Percentiles rank a stretch among this genome's conserved stretches.
These are phyloP conservation scores for Clitopilus hobsonii DNA, from an alignment of 768 basidiomycete species.

Conservation along the genomic window DNA sequence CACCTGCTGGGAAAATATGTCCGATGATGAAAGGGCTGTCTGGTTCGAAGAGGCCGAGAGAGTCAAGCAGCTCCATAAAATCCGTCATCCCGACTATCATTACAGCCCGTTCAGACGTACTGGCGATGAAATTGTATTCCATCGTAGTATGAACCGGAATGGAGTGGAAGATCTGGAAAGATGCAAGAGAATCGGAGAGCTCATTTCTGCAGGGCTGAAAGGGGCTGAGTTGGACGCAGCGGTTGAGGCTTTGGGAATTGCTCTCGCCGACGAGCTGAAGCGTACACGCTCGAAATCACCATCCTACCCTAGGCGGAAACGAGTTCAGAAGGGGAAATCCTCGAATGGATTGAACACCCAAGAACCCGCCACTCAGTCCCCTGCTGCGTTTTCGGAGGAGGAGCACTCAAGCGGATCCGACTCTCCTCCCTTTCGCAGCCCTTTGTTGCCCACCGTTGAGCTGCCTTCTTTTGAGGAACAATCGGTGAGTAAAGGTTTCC, in stretches of 20 bases:
- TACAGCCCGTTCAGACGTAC: conserved; percentile 41
- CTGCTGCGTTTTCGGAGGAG: not conserved
- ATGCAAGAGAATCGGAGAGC: conserved; percentile 43
- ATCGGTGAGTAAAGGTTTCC: too few relatives aligned
- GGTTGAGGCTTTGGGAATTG: conserved; percentile 13
- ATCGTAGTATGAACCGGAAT: conserved; percentile 50
- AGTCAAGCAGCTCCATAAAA: conserved; percentile 45
- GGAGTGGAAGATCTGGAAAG: conserved; percentile 42
- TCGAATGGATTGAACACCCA: too few relatives aligned
- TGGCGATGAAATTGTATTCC: too few relatives aligned
- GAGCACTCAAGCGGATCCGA: not conserved
- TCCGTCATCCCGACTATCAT: conserved; percentile 49
- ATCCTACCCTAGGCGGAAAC: too few relatives aligned
- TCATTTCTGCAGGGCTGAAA: conserved; percentile 45
- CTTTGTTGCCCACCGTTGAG: not conserved
- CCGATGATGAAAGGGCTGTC: conserved; percentile 43
- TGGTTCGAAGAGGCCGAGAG: conserved; percentile 47
- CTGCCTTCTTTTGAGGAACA: conserved; percentile 8
- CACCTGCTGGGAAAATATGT: conserved; percentile 49
- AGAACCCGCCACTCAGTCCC: too few relatives aligned
- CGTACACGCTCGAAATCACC: not conserved
- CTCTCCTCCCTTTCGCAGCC: not conserved
- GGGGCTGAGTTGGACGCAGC: conserved; percentile 45
- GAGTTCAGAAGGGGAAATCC: too few relatives aligned
- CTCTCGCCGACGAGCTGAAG: not conserved